Conservation (phyloP, 2,329 filamentous ascomycete genomes). For the Sclerotinia minor region DNA sequence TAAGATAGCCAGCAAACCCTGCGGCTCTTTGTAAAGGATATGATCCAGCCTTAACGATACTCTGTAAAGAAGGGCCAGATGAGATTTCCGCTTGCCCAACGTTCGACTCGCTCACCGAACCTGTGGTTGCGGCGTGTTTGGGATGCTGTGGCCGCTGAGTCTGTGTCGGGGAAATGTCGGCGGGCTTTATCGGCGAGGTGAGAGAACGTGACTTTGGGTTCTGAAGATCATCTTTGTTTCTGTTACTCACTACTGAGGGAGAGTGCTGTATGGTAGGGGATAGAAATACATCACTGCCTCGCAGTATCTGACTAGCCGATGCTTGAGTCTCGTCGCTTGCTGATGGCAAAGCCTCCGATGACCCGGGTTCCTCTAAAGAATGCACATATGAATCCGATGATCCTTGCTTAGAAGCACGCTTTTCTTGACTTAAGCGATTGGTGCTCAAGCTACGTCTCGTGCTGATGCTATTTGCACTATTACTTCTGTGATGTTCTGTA, state of each 20-base stretch:
- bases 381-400: constrained; percentile 75
- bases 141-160: constrained; percentile 25
- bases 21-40: constrained; percentile 84
- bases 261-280: constrained; percentile 67
- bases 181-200: constrained; percentile 31
- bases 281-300: constrained; percentile 84
- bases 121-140: constrained; percentile 34
- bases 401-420: constrained; percentile 55
- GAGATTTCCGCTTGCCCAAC: constrained; percentile 40
- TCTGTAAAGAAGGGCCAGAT: constrained; percentile 56
- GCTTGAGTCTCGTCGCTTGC: constrained; percentile 71
- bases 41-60: constrained; percentile 60
- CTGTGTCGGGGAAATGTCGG: constrained; percentile 24
- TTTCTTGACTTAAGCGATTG: constrained; percentile 52
- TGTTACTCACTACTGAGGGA: constrained; percentile 34
- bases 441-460: constrained; percentile 54
- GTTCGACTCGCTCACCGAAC: constrained; percentile 33
- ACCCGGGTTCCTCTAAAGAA: constrained; percentile 71
- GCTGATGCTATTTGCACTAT: constrained; percentile 49
- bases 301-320: constrained; percentile 88
- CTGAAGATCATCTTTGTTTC: constrained; percentile 27
- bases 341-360: constrained; percentile 69
- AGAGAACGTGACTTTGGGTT: constrained; percentile 30
- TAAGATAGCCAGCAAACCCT: constrained; percentile 79
- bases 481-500: constrained; percentile 57